Evolutionary conservation across 331 rosid genomes (phyloP).

Genomic region (Quercus phellos): DNA sequence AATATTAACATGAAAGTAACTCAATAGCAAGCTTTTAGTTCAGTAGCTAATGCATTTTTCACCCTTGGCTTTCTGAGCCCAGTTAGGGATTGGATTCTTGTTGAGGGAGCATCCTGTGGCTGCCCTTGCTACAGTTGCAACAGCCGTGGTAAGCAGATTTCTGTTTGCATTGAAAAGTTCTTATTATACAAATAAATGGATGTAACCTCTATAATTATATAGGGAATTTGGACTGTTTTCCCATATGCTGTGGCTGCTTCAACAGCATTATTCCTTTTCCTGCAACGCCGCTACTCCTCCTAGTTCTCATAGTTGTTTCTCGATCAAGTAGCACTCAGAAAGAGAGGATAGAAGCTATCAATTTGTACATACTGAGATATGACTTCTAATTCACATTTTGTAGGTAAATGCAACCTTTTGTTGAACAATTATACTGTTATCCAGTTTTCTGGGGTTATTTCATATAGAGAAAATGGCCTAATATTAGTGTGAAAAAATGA

Average conservation of each 20-base stretch:
- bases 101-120: slow-evolving; percentile 57
- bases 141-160: slow-evolving; percentile 40
- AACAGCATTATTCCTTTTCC: slow-evolving; percentile 52
- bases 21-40: neutral
- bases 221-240: slow-evolving; percentile 62
- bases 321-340: neutral
- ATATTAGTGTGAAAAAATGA: neutral
- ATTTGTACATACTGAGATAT: slow-evolving; percentile 8
- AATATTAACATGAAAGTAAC: neutral
- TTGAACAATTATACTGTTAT: slow-evolving; percentile 5
- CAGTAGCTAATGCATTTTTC: neutral
- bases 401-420: slow-evolving; percentile 11
- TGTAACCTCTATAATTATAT: slow-evolving; percentile 10
- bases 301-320: slow-evolving; percentile 15
- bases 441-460: neutral
- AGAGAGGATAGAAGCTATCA: neutral
- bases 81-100: slow-evolving; percentile 56
- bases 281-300: slow-evolving; percentile 27
- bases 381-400: neutral
- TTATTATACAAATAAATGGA: slow-evolving; percentile 8
- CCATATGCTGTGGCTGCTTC: slow-evolving; percentile 54
- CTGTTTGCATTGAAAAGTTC: neutral
- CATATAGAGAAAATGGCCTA: neutral
- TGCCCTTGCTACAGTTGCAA: slow-evolving; percentile 63
- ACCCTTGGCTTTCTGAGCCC: slow-evolving; percentile 16